Conservation (phyloP, 2,329 filamentous ascomycete species). For the Diatrype stigma region DNA sequence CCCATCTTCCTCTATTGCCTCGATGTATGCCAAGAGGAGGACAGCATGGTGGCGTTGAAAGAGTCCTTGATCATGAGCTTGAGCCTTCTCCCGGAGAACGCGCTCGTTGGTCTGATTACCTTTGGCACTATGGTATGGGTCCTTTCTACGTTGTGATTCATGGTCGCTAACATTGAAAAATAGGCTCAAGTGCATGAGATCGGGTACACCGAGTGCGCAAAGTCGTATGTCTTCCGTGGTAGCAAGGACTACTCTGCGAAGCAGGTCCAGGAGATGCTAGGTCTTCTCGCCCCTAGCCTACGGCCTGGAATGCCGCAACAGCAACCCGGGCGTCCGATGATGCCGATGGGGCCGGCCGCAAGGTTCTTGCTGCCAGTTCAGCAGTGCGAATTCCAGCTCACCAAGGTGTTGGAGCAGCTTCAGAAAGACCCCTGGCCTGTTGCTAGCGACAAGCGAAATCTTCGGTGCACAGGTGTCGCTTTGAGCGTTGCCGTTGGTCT, state of each 20-base stretch:
- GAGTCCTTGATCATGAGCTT: conserved; percentile 84
- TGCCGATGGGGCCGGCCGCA: conserved; percentile 75
- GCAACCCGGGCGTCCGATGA: conserved; percentile 68
- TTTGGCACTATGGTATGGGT: conserved; percentile 82
- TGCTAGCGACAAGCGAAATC: conserved; percentile 81
- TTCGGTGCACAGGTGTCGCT: conserved; percentile 94
- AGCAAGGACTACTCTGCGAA: conserved; percentile 98
- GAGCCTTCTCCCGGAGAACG: conserved; percentile 75
- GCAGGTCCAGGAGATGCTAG: conserved; percentile 99
- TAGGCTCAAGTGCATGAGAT: conserved; percentile 95
- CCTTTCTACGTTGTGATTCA: neutral
- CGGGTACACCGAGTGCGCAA: conserved; percentile 95
- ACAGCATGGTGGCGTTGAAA: conserved; percentile 76
- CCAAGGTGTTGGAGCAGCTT: conserved; percentile 89
- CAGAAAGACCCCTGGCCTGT: conserved; percentile 98
- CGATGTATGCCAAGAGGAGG: conserved; percentile 84
- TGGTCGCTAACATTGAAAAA: conserved; percentile 18
- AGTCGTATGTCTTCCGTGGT: conserved; percentile 96
- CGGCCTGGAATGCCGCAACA: conserved; percentile 71
- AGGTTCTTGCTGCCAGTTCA: conserved; percentile 92
- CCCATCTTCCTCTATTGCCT: conserved; percentile 86
- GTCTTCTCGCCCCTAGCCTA: conserved; percentile 66
- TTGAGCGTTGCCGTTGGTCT: conserved; percentile 90
- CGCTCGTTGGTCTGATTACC: conserved; percentile 78
- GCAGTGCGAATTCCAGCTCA: conserved; percentile 95